Evolutionary conservation across 2,329 filamentous ascomycete genomes (phyloP).

Genomic region (Graphilbum sp.): DNA sequence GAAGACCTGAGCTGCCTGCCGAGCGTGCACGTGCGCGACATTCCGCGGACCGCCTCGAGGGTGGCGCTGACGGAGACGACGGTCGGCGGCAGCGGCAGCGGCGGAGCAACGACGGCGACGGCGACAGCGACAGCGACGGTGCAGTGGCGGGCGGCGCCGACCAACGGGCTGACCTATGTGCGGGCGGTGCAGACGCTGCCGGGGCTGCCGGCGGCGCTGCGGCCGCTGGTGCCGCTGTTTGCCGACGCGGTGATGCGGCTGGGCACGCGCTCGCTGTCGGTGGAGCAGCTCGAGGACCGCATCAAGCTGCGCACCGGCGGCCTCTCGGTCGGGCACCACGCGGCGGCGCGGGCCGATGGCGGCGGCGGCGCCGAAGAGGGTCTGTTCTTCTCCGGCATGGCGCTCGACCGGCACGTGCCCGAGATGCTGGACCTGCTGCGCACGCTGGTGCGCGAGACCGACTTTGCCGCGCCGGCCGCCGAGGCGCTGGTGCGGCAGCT

Average conservation of each 20-base stretch:
- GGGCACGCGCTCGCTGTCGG: constrained; percentile 71
- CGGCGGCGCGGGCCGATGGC: constrained; percentile 55
- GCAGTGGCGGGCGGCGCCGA: constrained; percentile 79
- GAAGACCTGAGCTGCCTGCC: constrained; percentile 80
- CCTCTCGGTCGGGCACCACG: constrained; percentile 69
- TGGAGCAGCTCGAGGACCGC: constrained; percentile 88
- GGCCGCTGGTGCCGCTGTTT: constrained; percentile 75
- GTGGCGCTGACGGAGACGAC: constrained; percentile 44
- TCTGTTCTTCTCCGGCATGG: constrained; percentile 69
- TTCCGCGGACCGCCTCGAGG: constrained; percentile 58
- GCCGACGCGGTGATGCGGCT: constrained; percentile 86
- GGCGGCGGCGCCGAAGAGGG: constrained; percentile 45
- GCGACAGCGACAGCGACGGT: constrained; percentile 32
- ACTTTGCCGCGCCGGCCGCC: constrained; percentile 74
- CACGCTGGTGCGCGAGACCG: constrained; percentile 67
- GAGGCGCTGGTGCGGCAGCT: constrained; percentile 72
- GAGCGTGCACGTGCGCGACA: constrained; percentile 76
- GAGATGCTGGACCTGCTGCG: constrained; percentile 80
- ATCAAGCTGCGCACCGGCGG: constrained; percentile 96
- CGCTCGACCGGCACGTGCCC: constrained; percentile 75
- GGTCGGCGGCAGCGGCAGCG: not conserved
- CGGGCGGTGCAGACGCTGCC: constrained; percentile 69
- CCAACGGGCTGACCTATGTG: constrained; percentile 94
- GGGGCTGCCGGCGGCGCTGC: constrained; percentile 67
- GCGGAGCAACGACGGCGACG: not conserved